Conservation (phyloP, 2,329 filamentous ascomycete species). For the Fusarium marasasianum region DNA sequence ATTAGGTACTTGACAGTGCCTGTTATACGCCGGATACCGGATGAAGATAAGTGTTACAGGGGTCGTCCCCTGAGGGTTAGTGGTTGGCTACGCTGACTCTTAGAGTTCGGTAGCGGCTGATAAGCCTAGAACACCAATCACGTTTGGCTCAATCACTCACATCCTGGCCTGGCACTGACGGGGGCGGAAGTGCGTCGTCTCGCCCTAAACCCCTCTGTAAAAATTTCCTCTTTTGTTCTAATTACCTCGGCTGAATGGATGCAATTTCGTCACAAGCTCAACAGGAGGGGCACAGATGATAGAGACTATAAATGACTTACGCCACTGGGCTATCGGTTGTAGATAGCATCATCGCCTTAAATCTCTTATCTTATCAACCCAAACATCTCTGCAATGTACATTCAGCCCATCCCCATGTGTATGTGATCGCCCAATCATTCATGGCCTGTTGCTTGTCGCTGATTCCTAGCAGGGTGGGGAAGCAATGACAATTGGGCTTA, state of each 20-base stretch:
- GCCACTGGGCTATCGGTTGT: neutral
- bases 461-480: neutral
- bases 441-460: neutral
- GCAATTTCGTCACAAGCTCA: neutral
- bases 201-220: neutral
- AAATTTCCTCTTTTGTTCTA: neutral
- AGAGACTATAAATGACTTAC: neutral
- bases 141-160: neutral
- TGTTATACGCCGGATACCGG: neutral
- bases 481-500: neutral
- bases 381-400: neutral
- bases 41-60: neutral
- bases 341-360: neutral
- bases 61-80: neutral
- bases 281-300: neutral
- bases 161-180: neutral
- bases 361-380: neutral
- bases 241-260: neutral
- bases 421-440: neutral
- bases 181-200: neutral
- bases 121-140: neutral
- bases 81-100: neutral
- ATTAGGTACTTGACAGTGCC: neutral
- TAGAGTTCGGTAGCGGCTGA: neutral
- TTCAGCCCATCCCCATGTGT: neutral